Conservation (phyloP, 2,329 filamentous ascomycete genomes). For the Penicillium sp. region DNA sequence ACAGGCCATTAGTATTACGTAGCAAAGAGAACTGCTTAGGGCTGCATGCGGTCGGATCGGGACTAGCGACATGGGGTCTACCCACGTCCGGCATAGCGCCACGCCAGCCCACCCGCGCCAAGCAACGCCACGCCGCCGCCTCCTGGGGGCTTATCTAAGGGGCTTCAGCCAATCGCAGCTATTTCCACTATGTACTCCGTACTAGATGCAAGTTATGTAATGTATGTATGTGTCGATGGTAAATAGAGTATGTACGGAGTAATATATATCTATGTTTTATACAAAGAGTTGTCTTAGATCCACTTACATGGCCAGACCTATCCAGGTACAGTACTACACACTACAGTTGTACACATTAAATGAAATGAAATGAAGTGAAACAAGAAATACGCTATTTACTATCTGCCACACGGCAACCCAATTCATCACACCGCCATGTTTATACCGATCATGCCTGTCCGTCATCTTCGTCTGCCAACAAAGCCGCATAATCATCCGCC, state of each 20-base stretch:
- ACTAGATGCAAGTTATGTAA: too few species aligned
- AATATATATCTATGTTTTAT: too few species aligned
- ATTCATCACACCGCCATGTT: not conserved
- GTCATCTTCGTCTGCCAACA: slow-evolving; percentile 69
- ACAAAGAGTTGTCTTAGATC: too few species aligned
- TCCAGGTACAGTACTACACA: too few species aligned
- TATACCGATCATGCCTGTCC: slow-evolving; percentile 26
- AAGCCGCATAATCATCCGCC: slow-evolving; percentile 84
- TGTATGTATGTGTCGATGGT: too few species aligned
- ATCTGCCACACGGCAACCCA: not conserved
- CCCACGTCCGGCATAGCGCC: not conserved
- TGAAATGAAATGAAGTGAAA: not conserved
- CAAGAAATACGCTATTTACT: not conserved
- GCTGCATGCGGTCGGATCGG: not conserved
- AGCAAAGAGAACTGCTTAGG: not conserved
- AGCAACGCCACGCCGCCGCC: not conserved
- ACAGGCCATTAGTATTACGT: too few species aligned
- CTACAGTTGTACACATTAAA: too few species aligned
- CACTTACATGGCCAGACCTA: too few species aligned
- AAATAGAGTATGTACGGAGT: too few species aligned
- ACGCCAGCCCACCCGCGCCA: not conserved
- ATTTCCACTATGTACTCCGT: too few species aligned
- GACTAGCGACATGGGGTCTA: not conserved
- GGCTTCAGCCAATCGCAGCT: too few species aligned
- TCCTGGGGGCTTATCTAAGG: not conserved